Evolutionary conservation across 2,329 filamentous ascomycete genomes (phyloP).

Genomic region (Epichloe elymi): DNA sequence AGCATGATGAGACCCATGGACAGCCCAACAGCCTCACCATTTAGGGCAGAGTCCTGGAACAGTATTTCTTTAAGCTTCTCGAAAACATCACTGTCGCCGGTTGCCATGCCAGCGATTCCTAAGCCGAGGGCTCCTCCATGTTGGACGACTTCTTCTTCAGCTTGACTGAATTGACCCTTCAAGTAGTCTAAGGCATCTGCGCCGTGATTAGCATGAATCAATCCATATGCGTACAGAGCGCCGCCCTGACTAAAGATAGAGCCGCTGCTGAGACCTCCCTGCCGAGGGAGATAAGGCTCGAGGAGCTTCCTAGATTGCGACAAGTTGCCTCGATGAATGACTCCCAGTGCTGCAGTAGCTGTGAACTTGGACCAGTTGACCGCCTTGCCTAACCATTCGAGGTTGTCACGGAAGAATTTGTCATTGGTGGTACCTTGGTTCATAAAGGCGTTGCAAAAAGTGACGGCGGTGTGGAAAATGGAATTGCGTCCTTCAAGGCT

Average conservation of each 20-base stretch:
- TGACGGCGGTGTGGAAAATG: constrained; percentile 95
- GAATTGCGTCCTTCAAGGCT: constrained; percentile 92
- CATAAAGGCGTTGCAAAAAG: constrained; percentile 98
- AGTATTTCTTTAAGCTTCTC: constrained; percentile 81
- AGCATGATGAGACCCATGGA: constrained; percentile 98
- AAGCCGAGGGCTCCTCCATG: constrained; percentile 91
- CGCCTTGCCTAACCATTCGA: constrained; percentile 96
- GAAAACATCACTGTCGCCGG: constrained; percentile 79
- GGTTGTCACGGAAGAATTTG: constrained; percentile 94
- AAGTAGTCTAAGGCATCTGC: constrained; percentile 77
- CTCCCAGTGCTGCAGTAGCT: constrained; percentile 86
- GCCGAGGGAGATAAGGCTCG: constrained; percentile 82
- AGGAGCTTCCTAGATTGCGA: constrained; percentile 86
- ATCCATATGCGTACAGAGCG: constrained; percentile 84
- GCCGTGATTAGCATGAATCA: constrained; percentile 96
- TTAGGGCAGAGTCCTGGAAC: constrained; percentile 88
- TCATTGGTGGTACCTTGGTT: constrained; percentile 97
- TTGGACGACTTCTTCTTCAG: constrained; percentile 85
- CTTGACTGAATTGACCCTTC: constrained; percentile 58
- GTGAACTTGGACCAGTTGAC: constrained; percentile 99
- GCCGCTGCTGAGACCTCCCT: constrained; percentile 58
- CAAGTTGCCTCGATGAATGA: constrained; percentile 92
- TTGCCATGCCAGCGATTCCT: constrained; percentile 95
- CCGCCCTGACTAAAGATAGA: constrained; percentile 95
- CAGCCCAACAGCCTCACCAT: constrained; percentile 90